These are phyloP conservation scores for Fusarium foetens DNA, from an alignment of 2,329 filamentous ascomycete genomes.

Conservation along the genomic window DNA sequence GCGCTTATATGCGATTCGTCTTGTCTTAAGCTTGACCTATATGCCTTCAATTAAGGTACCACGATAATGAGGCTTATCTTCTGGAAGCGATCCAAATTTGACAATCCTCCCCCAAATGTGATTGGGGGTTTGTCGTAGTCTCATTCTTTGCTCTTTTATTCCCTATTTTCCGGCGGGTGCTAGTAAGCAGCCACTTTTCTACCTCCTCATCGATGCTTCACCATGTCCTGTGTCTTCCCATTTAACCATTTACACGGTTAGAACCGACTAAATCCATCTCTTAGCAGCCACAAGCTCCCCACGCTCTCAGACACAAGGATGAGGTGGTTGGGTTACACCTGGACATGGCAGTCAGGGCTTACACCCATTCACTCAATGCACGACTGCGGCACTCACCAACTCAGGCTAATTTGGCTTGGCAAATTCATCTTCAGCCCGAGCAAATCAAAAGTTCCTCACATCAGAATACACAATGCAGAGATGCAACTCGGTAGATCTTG, in stretches of 20 bases:
- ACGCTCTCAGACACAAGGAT: neutral
- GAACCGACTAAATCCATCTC: neutral
- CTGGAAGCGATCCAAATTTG: neutral
- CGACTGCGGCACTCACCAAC: conserved; percentile 5
- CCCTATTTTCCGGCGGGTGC: neutral
- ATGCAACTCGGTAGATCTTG: conserved; percentile 17
- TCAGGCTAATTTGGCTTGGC: conserved; percentile 24
- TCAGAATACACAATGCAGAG: neutral
- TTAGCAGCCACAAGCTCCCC: neutral
- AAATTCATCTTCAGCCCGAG: neutral
- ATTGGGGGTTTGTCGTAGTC: neutral
- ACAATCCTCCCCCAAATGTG: neutral
- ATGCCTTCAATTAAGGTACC: conserved; percentile 22
- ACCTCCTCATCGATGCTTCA: neutral
- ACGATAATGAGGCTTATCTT: conserved; percentile 6
- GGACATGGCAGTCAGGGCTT: conserved; percentile 8
- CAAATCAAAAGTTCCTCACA: neutral
- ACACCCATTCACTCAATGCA: conserved; percentile 17
- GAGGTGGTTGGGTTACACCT: conserved; percentile 4
- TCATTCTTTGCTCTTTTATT: neutral
- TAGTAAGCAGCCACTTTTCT: neutral
- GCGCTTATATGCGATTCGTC: neutral
- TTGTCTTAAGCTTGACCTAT: conserved; percentile 4
- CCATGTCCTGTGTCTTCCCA: neutral
- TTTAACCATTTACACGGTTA: neutral